Conservation (phyloP, 352 stramenopile species). For the Phytophthora cryptogea region DNA sequence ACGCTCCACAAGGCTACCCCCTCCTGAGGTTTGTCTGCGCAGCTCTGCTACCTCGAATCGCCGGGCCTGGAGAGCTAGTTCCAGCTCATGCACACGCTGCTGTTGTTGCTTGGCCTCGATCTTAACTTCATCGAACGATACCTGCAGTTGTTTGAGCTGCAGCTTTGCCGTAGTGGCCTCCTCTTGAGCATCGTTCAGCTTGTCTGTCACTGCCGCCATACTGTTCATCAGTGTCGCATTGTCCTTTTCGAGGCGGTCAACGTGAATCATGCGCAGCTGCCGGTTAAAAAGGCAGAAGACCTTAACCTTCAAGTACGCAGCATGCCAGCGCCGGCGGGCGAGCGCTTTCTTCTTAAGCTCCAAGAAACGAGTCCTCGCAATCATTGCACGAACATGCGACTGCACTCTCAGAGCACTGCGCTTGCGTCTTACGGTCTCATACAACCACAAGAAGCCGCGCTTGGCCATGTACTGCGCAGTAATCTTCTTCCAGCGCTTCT, state of each 20-base stretch:
- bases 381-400: conserved; percentile 61
- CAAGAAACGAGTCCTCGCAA: conserved; percentile 67
- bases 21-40: conserved; percentile 37
- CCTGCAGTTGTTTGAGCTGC: conserved; percentile 62
- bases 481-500: conserved; percentile 87
- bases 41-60: conserved; percentile 58
- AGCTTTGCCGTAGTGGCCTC: conserved; percentile 50
- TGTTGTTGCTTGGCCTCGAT: conserved; percentile 63
- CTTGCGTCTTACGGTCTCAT: conserved; percentile 63
- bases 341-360: conserved; percentile 69
- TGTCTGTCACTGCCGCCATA: conserved; percentile 45
- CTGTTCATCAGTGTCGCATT: conserved; percentile 50
- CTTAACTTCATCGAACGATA: conserved; percentile 56
- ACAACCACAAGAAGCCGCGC: conserved; percentile 82
- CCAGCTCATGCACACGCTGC: conserved; percentile 60
- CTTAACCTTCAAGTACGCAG: conserved; percentile 67
- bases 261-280: conserved; percentile 71
- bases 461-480: conserved; percentile 75
- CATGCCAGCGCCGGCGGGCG: conserved; percentile 69
- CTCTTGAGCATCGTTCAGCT: conserved; percentile 44
- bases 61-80: conserved; percentile 55
- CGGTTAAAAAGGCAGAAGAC: conserved; percentile 57
- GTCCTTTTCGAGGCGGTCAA: conserved; percentile 72
- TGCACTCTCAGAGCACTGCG: conserved; percentile 72
- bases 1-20: conserved; percentile 56